These are phyloP conservation scores for Copromyces sp. DNA, from an alignment of 495 filamentous ascomycete species.

Conservation along the genomic window DNA sequence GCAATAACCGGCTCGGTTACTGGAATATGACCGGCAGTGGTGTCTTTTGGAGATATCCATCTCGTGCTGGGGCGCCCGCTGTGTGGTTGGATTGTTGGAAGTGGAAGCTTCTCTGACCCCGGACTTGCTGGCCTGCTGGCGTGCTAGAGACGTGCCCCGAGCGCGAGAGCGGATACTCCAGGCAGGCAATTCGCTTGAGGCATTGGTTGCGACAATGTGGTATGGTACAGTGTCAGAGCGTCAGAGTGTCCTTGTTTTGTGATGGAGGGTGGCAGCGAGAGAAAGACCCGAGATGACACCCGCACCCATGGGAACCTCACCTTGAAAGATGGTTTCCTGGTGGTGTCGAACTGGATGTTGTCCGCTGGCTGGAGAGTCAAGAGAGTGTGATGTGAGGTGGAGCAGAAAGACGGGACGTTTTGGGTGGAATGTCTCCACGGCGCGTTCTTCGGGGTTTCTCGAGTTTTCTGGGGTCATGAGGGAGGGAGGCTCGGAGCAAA, in stretches of 20 bases:
- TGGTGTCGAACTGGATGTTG: neutral
- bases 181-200: neutral
- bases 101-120: neutral
- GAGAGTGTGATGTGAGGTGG: neutral
- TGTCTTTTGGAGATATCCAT: neutral
- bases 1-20: too few relatives aligned
- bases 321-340: neutral
- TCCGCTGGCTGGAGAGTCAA: neutral
- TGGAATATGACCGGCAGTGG: neutral
- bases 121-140: neutral
- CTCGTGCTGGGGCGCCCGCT: neutral
- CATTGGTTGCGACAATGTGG: neutral
- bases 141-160: neutral
- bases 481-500: neutral
- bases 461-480: neutral
- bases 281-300: neutral
- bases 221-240: neutral
- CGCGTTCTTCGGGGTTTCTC: neutral
- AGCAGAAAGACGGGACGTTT: neutral
- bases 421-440: neutral
- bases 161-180: neutral
- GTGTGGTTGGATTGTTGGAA: neutral
- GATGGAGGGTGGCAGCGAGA: neutral
- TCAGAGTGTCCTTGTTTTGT: neutral
- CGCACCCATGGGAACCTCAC: neutral